phyloP scores from a whole-genome alignment of 116 monocot genomes.

The Thalassia testudinum region DNA sequence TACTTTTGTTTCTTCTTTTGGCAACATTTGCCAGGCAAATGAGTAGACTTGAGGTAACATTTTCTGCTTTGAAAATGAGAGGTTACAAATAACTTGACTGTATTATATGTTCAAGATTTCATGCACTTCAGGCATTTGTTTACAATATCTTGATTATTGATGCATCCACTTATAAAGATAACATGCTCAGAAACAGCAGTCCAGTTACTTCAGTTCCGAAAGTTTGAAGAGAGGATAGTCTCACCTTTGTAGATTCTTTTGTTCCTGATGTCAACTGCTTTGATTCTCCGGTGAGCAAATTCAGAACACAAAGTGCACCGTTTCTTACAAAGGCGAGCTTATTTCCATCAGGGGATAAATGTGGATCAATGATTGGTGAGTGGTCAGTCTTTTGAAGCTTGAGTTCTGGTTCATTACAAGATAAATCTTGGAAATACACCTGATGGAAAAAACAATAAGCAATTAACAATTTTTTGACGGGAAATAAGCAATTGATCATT shows the following conservation, averaged over 20 bases:
- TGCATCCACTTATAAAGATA: too few species aligned
- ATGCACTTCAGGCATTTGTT: too few species aligned
- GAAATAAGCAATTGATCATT: background rate
- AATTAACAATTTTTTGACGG: too few species aligned
- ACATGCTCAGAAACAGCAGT: too few species aligned
- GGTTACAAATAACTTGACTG: too few species aligned
- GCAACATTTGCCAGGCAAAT: too few species aligned
- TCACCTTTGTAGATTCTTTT: slow-evolving; percentile 61
- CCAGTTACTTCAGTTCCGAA: too few species aligned
- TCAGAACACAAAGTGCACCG: slow-evolving; percentile 55
- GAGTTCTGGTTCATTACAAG: slow-evolving; percentile 49
- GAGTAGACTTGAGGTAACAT: too few species aligned
- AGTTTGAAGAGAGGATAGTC: background rate
- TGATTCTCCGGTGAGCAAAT: slow-evolving; percentile 30
- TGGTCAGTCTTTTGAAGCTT: slow-evolving; percentile 34
- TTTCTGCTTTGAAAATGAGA: too few species aligned
- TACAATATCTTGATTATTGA: too few species aligned
- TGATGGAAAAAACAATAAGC: slow-evolving; percentile 16
- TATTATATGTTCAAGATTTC: too few species aligned
- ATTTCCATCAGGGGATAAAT: slow-evolving; percentile 86
- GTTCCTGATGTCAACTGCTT: slow-evolving; percentile 68
- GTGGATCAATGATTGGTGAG: slow-evolving; percentile 88
- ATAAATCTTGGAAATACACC: slow-evolving; percentile 80
- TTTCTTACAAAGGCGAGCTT: slow-evolving; percentile 80
- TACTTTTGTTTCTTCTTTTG: too few species aligned